These are phyloP conservation scores for Pharus latifolius DNA, from an alignment of 176 grass and related monocot genomes.

Conservation along the genomic window DNA sequence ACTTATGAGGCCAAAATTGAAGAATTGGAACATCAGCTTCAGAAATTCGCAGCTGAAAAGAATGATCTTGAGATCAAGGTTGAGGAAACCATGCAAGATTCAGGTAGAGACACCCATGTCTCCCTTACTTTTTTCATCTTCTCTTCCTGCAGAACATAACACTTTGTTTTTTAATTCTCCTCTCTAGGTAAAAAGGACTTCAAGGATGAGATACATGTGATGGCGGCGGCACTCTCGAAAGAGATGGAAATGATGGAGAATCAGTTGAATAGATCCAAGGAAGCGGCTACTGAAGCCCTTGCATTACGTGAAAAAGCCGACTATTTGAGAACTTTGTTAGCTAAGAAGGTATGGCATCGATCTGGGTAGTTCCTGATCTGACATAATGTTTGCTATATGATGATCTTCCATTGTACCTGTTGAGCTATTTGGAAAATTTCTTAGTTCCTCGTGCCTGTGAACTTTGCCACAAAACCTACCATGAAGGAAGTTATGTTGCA, in stretches of 20 bases:
- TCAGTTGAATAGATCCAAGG: constrained; percentile 82
- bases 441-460: background rate
- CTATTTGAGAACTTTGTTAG: constrained; percentile 49
- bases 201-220: constrained; percentile 91
- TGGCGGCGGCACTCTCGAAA: constrained; percentile 78
- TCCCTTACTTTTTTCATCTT: background rate
- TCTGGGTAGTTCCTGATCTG: background rate
- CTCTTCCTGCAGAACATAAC: constrained; percentile 8
- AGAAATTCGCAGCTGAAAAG: constrained; percentile 51
- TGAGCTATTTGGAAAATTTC: background rate
- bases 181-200: constrained; percentile 82
- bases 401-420: background rate
- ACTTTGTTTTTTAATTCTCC: constrained; percentile 1
- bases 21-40: constrained; percentile 64
- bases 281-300: constrained; percentile 59
- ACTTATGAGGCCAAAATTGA: constrained; percentile 69
- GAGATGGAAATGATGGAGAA: constrained; percentile 93
- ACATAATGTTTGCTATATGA: background rate
- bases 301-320: constrained; percentile 67
- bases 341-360: constrained; percentile 50
- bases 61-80: constrained; percentile 88
- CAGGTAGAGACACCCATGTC: constrained; percentile 36
- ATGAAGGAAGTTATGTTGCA: too few relatives aligned
- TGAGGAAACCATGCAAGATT: constrained; percentile 90
- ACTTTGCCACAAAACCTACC: too few relatives aligned